phyloP scores from a whole-genome alignment of 768 basidiomycete species.

The Wakefieldia striispora region DNA sequence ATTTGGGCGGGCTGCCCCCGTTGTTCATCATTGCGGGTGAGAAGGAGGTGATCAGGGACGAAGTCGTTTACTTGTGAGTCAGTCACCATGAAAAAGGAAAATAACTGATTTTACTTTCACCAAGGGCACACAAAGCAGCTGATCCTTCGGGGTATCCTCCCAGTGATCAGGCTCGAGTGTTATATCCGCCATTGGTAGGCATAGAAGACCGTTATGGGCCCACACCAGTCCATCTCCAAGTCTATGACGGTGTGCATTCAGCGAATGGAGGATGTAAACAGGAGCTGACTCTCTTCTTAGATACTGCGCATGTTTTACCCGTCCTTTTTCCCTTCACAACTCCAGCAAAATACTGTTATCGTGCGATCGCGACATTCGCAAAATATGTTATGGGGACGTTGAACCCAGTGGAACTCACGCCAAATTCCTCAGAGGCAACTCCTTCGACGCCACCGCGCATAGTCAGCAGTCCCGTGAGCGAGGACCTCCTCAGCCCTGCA shows the following conservation, averaged over 20 bases:
- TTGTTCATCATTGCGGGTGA: slow-evolving; percentile 82
- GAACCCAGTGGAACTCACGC: slow-evolving; percentile 8
- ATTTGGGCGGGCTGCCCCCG: slow-evolving; percentile 90
- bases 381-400: slow-evolving; percentile 60
- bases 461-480: slow-evolving; percentile 3
- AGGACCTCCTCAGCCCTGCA: neutral
- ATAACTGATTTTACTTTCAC: neutral
- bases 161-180: slow-evolving; percentile 38
- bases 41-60: slow-evolving; percentile 89
- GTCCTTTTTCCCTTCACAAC: slow-evolving; percentile 74
- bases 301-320: slow-evolving; percentile 70
- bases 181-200: slow-evolving; percentile 57
- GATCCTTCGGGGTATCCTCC: slow-evolving; percentile 68
- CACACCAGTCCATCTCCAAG: slow-evolving; percentile 87
- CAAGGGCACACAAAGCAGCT: slow-evolving; percentile 88
- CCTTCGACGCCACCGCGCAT: neutral
- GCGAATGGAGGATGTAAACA: slow-evolving; percentile 19
- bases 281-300: slow-evolving; percentile 32
- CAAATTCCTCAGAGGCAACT: slow-evolving; percentile 10
- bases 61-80: slow-evolving; percentile 80
- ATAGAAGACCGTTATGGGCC: slow-evolving; percentile 54
- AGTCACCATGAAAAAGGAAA: neutral
- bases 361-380: slow-evolving; percentile 70
- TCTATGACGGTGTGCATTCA: slow-evolving; percentile 70
- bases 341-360: slow-evolving; percentile 77